Conservation (phyloP, 2,329 filamentous ascomycete genomes). For the Epicoccum sorghinum region DNA sequence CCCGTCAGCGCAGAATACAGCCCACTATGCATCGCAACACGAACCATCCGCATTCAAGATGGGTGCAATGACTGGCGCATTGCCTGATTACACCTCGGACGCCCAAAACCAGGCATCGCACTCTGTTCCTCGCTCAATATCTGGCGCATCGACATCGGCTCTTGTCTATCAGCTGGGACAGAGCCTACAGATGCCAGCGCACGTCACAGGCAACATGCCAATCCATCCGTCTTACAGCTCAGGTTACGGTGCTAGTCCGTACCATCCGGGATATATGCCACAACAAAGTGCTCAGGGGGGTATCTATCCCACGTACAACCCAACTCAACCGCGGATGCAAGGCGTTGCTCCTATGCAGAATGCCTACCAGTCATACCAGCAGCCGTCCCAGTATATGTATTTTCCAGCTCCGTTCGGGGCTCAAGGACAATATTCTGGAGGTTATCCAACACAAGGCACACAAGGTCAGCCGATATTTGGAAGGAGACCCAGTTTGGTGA, state of each 20-base stretch:
- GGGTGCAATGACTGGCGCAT: constrained; percentile 43
- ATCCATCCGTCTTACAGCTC: constrained; percentile 35
- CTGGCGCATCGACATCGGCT: constrained; percentile 48
- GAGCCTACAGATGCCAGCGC: constrained; percentile 43
- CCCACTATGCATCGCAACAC: constrained; percentile 34
- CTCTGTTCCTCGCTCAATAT: constrained; percentile 39
- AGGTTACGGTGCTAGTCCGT: constrained; percentile 35
- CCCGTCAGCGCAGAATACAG: constrained; percentile 29
- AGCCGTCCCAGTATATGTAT: constrained; percentile 44
- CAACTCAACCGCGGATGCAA: constrained; percentile 34
- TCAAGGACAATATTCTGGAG: constrained; percentile 35
- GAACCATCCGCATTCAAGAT: constrained; percentile 42
- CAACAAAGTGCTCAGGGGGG: constrained; percentile 32
- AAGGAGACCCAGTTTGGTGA: constrained; percentile 36
- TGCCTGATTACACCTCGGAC: constrained; percentile 45
- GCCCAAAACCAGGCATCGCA: constrained; percentile 28
- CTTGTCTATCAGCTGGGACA: constrained; percentile 50
- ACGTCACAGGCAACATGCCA: constrained; percentile 27
- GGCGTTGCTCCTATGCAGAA: constrained; percentile 30
- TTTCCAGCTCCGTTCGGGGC: constrained; percentile 42
- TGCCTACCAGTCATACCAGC: constrained; percentile 40
- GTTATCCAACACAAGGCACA: constrained; percentile 31
- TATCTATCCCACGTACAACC: constrained; percentile 31
- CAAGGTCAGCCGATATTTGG: constrained; percentile 37
- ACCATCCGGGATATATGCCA: constrained; percentile 37